A percentile compares a stretch with the other conserved stretches of the same genome.
Conservation (phyloP, 352 stramenopile species). For the Aphanomyces stellatus region DNA sequence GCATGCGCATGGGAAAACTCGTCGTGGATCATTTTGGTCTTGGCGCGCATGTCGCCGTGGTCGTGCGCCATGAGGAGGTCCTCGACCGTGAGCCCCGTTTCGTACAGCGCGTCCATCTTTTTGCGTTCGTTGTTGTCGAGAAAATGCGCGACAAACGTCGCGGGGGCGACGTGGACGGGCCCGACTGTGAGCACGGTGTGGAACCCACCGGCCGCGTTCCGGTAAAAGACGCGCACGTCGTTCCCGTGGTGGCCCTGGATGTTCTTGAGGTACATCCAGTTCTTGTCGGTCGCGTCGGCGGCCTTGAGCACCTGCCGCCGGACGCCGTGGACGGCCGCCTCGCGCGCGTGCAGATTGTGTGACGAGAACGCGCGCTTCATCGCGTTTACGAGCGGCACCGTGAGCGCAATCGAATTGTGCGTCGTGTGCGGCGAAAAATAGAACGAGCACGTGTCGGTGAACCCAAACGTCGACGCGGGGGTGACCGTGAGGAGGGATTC, state of each 20-base stretch:
- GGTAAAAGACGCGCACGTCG: constrained; percentile 9
- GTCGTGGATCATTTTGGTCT: constrained; percentile 6
- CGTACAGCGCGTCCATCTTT: constrained; percentile 14
- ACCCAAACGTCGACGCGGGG: not conserved
- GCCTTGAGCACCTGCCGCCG: constrained; percentile 12
- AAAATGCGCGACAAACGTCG: constrained; percentile 12
- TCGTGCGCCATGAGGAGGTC: constrained; percentile 15
- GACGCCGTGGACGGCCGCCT: not conserved
- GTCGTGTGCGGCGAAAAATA: constrained; percentile 13
- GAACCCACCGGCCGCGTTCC: not conserved
- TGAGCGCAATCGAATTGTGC: constrained; percentile 13
- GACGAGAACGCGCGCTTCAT: constrained; percentile 16
- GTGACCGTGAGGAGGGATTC: constrained; percentile 1
- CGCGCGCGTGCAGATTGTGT: constrained; percentile 6
- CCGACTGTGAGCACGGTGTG: constrained; percentile 11
- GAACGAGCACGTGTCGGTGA: constrained; percentile 11
- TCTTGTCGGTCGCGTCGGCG: constrained; percentile 10
- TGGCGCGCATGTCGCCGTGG: not conserved
- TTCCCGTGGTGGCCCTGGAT: constrained; percentile 13
- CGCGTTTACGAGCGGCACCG: not conserved
- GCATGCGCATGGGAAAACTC: not conserved
- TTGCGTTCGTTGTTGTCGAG: constrained; percentile 1
- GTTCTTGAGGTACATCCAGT: constrained; percentile 19
- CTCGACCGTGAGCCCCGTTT: constrained; percentile 4
- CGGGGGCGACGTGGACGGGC: not conserved